Base-by-base conservation (phyloP, 148 eudicot genomes). In the Euryodendron excelsum region DNA sequence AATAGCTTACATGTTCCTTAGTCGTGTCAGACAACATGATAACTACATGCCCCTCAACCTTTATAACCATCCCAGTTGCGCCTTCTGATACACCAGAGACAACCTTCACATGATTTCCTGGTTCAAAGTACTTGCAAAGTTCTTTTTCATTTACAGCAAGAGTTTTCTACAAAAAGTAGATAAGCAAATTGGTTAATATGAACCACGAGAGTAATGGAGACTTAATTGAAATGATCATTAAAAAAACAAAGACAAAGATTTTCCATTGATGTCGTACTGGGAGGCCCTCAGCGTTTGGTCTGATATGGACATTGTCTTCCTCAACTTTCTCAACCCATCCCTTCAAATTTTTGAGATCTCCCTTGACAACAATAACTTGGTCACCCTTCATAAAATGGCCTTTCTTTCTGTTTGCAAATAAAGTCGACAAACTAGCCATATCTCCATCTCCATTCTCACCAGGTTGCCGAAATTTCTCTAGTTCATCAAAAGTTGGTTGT, bases 311-410 rank as follows among this genome's bases (percentile, higher is more conserved):
- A 79, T 89, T 87, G 65, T 87, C 97, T 80, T 96, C 98, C 88
- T 96, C 99, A 69, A 90, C 94, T 86, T 96, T 96, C 88, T 96
- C 99, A 77, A 96, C 99, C 90, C 88, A 87, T 65, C 99, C 99
- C 84, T 87, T 93, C 80, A 96, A 77, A 80, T 93, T 96, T 80
- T 88, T 93, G 2, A 96, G 93, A 82, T 96, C 99, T 47, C 99
- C 99, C 85, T 95, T 95, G 41, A 96, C 81, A 66, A 96, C 81
- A 67, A 96, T 93, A 78, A 96, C 91, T 62, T 93, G 86, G 82
- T 96, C 99, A 72, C 99, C 99, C 82, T 96, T 96, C 98, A 96
- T 87, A 74, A 96, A 96, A 78, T 96, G 99, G n/a, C 99, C 98
- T 83, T 93, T 96, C 90, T 93, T 96, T 77, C 99, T 87, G 80